Evolutionary conservation across 2,329 filamentous ascomycete genomes (phyloP).

Genomic region (Blastomyces gilchristii): DNA sequence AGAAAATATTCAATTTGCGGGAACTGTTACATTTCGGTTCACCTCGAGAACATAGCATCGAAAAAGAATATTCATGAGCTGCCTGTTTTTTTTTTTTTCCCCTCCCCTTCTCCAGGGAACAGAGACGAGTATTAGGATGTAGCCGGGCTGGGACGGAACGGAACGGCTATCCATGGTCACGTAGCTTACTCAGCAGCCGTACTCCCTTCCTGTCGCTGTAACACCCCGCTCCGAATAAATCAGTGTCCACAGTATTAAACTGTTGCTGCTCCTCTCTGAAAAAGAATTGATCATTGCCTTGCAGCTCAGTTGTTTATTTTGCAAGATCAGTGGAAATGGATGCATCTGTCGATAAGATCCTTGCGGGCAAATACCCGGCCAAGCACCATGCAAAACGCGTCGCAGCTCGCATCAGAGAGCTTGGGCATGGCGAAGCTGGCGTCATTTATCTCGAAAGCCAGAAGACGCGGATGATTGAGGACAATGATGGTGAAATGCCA

Average conservation of each 20-base stretch:
- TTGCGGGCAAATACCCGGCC: constrained; percentile 60
- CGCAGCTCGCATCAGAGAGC: constrained; percentile 61
- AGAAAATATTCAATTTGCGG: not conserved
- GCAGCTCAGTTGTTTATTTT: not conserved
- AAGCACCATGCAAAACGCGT: constrained; percentile 80
- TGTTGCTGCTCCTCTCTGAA: not conserved
- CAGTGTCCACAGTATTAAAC: not conserved
- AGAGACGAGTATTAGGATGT: too few species aligned
- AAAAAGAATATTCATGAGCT: not conserved
- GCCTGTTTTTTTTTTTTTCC: too few species aligned
- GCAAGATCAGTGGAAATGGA: constrained; percentile 10
- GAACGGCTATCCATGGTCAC: not conserved
- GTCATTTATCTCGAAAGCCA: constrained; percentile 83
- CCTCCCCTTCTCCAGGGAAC: too few species aligned
- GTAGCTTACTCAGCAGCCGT: not conserved
- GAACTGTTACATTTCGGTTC: not conserved
- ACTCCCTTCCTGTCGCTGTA: not conserved
- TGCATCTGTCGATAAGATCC: constrained; percentile 29
- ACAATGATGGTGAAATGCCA: constrained; percentile 72
- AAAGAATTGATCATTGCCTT: not conserved
- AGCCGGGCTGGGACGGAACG: not conserved
- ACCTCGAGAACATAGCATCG: not conserved
- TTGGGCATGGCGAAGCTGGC: constrained; percentile 55
- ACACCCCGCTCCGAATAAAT: not conserved
- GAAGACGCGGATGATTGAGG: constrained; percentile 70